Conservation (phyloP, 2,329 filamentous ascomycete genomes). For the Parastagonospora nodorum region DNA sequence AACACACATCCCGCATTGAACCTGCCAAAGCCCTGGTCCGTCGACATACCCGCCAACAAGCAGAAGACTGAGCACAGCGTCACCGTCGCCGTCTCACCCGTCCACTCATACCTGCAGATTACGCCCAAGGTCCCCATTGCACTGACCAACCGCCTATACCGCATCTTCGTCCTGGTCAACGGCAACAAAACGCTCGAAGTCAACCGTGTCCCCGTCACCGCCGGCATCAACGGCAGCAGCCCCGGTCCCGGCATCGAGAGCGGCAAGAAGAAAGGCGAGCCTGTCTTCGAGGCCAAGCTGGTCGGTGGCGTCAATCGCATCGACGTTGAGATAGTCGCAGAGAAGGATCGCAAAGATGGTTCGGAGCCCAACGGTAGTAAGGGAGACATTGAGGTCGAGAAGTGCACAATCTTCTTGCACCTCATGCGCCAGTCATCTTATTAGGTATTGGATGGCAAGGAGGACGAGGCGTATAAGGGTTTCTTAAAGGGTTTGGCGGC, state of each 20-base stretch:
- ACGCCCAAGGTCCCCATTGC: slow-evolving; percentile 67
- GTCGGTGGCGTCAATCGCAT: slow-evolving; percentile 76
- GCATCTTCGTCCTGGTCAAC: slow-evolving; percentile 75
- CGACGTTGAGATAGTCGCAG: slow-evolving; percentile 77
- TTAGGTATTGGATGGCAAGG: slow-evolving; percentile 9
- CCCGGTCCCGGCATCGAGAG: slow-evolving; percentile 31
- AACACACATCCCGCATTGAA: slow-evolving; percentile 71
- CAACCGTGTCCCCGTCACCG: slow-evolving; percentile 57
- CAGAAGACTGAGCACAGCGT: slow-evolving; percentile 72
- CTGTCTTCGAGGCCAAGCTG: slow-evolving; percentile 76
- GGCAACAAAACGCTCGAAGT: slow-evolving; percentile 65
- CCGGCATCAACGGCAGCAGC: slow-evolving; percentile 37
- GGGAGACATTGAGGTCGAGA: slow-evolving; percentile 75
- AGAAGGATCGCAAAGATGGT: slow-evolving; percentile 58
- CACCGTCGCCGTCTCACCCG: slow-evolving; percentile 70
- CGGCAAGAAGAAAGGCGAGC: slow-evolving; percentile 58
- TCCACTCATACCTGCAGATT: slow-evolving; percentile 73
- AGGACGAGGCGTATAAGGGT: neutral
- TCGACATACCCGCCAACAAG: slow-evolving; percentile 69
- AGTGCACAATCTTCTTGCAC: slow-evolving; percentile 76
- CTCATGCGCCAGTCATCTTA: slow-evolving; percentile 54
- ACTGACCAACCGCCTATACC: slow-evolving; percentile 72
- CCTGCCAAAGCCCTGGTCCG: slow-evolving; percentile 63
- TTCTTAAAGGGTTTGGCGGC: neutral
- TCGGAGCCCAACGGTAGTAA: slow-evolving; percentile 31